These are phyloP conservation scores for Pseudogymnoascus sp. DNA, from an alignment of 2,329 filamentous ascomycete genomes.

Conservation along the genomic window DNA sequence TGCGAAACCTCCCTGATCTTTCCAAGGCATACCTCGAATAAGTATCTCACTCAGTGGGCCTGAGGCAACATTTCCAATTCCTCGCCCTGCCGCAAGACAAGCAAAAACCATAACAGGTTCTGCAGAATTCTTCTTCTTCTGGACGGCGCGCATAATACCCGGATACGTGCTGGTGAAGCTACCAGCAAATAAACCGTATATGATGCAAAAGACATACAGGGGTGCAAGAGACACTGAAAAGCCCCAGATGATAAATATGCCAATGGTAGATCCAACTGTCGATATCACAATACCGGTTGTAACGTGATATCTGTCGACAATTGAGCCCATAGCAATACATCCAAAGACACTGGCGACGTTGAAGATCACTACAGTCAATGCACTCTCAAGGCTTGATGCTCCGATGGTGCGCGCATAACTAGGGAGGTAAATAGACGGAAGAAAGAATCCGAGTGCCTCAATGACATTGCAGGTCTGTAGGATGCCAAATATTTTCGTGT, in stretches of 20 bases:
- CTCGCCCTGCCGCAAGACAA: conserved; percentile 20
- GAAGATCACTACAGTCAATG: conserved; percentile 36
- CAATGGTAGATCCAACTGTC: conserved; percentile 35
- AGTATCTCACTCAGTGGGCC: conserved; percentile 20
- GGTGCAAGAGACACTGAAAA: conserved; percentile 33
- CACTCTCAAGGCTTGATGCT: conserved; percentile 30
- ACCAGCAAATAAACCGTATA: conserved; percentile 44
- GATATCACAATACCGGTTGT: conserved; percentile 35
- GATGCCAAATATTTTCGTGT: conserved; percentile 38
- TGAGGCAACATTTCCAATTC: conserved; percentile 18
- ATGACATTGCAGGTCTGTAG: conserved; percentile 38
- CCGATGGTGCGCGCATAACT: conserved; percentile 34
- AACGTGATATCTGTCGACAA: conserved; percentile 32
- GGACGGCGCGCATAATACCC: conserved; percentile 24
- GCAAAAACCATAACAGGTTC: conserved; percentile 26
- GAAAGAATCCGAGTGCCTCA: conserved; percentile 40
- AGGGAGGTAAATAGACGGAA: conserved; percentile 40
- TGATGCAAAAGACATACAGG: conserved; percentile 37
- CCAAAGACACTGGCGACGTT: conserved; percentile 36
- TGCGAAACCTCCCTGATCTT: conserved; percentile 14
- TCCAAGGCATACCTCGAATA: conserved; percentile 13
- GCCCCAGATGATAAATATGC: conserved; percentile 43
- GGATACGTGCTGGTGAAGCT: conserved; percentile 42
- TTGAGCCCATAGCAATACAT: conserved; percentile 33
- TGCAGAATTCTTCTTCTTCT: conserved; percentile 16